Evolutionary conservation across 768 basidiomycete genomes (phyloP).

Genomic region (Multifurca ochricompacta): DNA sequence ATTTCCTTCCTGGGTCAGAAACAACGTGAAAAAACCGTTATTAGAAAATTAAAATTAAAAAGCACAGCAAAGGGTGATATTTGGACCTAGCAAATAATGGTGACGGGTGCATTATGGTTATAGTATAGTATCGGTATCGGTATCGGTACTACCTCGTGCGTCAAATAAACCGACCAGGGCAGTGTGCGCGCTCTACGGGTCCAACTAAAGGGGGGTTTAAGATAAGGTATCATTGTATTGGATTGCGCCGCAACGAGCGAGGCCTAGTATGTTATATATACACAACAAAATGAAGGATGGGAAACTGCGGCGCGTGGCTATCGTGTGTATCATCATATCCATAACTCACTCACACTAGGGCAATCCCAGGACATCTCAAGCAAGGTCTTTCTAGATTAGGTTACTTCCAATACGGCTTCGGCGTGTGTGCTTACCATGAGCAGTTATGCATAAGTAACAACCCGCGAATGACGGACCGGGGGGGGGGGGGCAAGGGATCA

Average conservation of each 20-base stretch:
- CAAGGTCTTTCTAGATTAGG: background rate
- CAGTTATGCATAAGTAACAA: conserved; percentile 1
- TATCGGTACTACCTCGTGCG: background rate
- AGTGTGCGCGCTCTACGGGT: background rate
- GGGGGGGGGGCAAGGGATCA: too few species aligned
- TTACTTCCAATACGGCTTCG: background rate
- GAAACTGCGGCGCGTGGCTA: background rate
- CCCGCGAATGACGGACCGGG: conserved; percentile 12
- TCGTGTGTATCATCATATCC: background rate
- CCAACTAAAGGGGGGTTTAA: background rate
- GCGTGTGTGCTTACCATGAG: conserved; percentile 10
- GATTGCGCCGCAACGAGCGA: conserved; percentile 8
- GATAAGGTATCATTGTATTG: background rate
- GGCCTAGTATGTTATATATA: background rate
- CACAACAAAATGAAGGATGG: background rate
- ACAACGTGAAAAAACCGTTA: too few species aligned
- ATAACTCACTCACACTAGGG: too few species aligned
- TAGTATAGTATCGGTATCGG: background rate
- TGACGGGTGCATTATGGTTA: too few species aligned
- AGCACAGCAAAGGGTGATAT: background rate
- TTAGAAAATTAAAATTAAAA: too few species aligned
- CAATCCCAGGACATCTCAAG: background rate
- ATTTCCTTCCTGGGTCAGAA: too few species aligned
- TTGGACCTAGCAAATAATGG: too few species aligned
- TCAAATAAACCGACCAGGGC: background rate